These are phyloP conservation scores for Colletotrichum melonis DNA, from an alignment of 2,329 filamentous ascomycete species.

Conservation along the genomic window DNA sequence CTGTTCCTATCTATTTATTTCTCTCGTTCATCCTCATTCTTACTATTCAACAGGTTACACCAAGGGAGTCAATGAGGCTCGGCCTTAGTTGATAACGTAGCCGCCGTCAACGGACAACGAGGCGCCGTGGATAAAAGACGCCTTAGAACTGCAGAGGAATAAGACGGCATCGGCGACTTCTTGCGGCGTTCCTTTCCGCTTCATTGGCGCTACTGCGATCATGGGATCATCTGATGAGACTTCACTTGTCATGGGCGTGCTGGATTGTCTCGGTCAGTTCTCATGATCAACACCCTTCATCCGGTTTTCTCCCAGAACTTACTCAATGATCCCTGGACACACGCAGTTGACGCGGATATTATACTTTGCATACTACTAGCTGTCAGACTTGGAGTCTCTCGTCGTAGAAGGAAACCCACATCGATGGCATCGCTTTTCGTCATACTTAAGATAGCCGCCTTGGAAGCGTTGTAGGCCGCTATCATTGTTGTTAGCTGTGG, in stretches of 20 bases:
- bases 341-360: slow-evolving; percentile 59
- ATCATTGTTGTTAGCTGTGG: background rate
- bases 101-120: slow-evolving; percentile 58
- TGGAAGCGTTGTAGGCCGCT: slow-evolving; percentile 59
- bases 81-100: slow-evolving; percentile 41
- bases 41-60: no score
- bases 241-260: slow-evolving; percentile 55
- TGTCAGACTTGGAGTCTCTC: background rate
- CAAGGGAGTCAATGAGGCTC: no score
- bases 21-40: no score
- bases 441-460: slow-evolving; percentile 57
- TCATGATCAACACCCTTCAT: background rate
- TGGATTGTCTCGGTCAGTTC: background rate
- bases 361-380: slow-evolving; percentile 53
- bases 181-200: slow-evolving; percentile 54
- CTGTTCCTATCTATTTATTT: background rate
- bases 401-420: slow-evolving; percentile 40
- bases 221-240: slow-evolving; percentile 47
- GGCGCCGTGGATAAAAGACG: slow-evolving; percentile 57
- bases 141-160: slow-evolving; percentile 56
- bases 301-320: slow-evolving; percentile 10
- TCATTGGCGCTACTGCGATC: slow-evolving; percentile 49
- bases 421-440: slow-evolving; percentile 61
- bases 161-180: slow-evolving; percentile 59
- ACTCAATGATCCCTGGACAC: slow-evolving; percentile 58